phyloP scores from a whole-genome alignment of 2,329 filamentous ascomycete species.

The Pestalotiopsis sp. region DNA sequence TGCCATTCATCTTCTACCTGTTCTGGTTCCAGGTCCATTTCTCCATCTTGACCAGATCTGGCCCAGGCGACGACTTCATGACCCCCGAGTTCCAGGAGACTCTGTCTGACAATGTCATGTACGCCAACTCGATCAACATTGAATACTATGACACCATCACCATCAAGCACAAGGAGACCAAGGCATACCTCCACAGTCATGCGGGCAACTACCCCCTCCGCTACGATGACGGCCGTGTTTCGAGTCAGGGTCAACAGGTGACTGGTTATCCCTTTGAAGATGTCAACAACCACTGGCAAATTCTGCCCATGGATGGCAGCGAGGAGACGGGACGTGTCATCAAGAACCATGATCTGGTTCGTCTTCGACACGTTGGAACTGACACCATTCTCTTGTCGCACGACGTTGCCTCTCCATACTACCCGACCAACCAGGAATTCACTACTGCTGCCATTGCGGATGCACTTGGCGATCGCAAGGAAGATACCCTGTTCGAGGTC shows the following conservation, averaged over 20 bases:
- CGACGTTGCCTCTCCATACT: conserved; percentile 95
- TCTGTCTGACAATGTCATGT: conserved; percentile 91
- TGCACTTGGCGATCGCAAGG: conserved; percentile 72
- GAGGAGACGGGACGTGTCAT: conserved; percentile 66
- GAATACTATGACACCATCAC: conserved; percentile 89
- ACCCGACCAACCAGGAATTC: conserved; percentile 98
- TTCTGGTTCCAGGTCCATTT: conserved; percentile 99
- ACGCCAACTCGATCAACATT: conserved; percentile 81
- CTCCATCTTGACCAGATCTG: conserved; percentile 82
- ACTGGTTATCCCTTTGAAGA: conserved; percentile 98
- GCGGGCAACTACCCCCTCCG: conserved; percentile 85
- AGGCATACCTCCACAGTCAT: conserved; percentile 94
- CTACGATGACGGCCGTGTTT: conserved; percentile 96
- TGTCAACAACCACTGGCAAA: conserved; percentile 98
- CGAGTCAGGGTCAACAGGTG: conserved; percentile 96
- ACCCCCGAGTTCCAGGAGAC: conserved; percentile 97
- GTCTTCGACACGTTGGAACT: conserved; percentile 84
- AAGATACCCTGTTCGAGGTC: conserved; percentile 93
- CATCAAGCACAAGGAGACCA: conserved; percentile 95
- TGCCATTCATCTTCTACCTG: conserved; percentile 96
- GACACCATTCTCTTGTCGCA: conserved; percentile 88
- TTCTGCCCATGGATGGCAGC: conserved; percentile 71
- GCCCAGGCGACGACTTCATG: conserved; percentile 98
- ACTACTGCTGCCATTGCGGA: conserved; percentile 78
- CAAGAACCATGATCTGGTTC: conserved; percentile 82